Percentiles rank a stretch among this genome's conserved stretches.
phyloP scores from a whole-genome alignment of 257 asterid genomes.

The Plectranthus barbatus region DNA sequence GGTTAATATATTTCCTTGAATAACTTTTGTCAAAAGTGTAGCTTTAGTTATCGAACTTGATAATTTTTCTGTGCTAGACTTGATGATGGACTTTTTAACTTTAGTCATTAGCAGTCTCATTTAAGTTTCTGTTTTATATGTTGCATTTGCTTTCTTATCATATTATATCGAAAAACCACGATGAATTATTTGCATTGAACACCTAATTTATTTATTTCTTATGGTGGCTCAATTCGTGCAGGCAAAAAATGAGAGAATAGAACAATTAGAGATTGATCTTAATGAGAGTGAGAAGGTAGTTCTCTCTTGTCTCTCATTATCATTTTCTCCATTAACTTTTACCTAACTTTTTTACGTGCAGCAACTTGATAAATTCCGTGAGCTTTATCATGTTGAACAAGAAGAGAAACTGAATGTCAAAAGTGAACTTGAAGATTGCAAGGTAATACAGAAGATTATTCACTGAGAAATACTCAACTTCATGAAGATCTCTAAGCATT shows the following conservation, averaged over 20 bases:
- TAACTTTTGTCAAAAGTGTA: not conserved
- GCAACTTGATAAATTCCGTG: constrained; percentile 52
- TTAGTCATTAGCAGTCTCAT: not conserved
- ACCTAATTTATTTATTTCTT: not conserved
- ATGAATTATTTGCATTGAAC: not conserved
- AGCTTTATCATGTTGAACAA: constrained; percentile 64
- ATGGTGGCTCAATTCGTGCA: constrained; percentile 23
- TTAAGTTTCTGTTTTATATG: not conserved
- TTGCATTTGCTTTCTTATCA: not conserved
- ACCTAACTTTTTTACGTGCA: constrained; percentile 21
- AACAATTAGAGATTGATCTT: constrained; percentile 62
- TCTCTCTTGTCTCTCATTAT: not conserved
- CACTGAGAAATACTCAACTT: constrained; percentile 1
- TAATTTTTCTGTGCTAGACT: not conserved
- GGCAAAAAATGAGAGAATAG: constrained; percentile 71
- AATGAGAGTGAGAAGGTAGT: constrained; percentile 46
- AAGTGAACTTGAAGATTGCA: constrained; percentile 62
- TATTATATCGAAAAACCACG: not conserved
- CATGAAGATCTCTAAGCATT: not conserved
- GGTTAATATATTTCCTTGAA: constrained; percentile 26
- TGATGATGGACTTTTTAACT: not conserved
- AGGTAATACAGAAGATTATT: constrained; percentile 33
- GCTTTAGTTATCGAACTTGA: not conserved
- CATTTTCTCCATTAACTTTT: not conserved
- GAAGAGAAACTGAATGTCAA: constrained; percentile 53